These are phyloP conservation scores for Dothidotthia symphoricarpi DNA, from an alignment of 2,329 filamentous ascomycete genomes.

Conservation along the genomic window DNA sequence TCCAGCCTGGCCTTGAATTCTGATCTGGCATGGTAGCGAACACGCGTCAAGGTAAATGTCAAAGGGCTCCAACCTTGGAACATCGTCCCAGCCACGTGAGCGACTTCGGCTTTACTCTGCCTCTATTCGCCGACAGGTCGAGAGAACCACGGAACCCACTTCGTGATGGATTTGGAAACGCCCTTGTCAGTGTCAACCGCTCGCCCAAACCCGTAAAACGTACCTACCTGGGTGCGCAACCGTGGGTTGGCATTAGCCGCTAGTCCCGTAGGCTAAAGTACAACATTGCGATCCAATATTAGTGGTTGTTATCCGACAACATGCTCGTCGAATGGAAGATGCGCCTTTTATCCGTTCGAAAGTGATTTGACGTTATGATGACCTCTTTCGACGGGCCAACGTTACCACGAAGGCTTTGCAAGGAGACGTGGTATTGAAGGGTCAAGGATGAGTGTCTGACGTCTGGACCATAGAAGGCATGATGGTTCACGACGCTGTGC, in stretches of 20 bases:
- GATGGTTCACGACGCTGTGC: too few species aligned
- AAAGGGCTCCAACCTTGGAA: too few species aligned
- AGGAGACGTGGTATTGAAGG: too few species aligned
- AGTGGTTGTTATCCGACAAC: too few species aligned
- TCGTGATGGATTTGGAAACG: slow-evolving; percentile 7
- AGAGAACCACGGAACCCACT: slow-evolving; percentile 27
- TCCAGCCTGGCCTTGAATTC: too few species aligned
- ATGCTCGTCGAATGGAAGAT: too few species aligned
- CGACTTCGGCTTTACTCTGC: slow-evolving; percentile 23
- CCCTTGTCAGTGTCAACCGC: slow-evolving; percentile 30
- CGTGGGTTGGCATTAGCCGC: slow-evolving; percentile 16
- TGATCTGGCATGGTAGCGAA: too few species aligned
- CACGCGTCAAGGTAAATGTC: too few species aligned
- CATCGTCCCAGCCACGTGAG: slow-evolving; percentile 33
- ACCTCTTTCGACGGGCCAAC: background rate
- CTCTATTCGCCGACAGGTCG: slow-evolving; percentile 23
- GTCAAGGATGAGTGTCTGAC: too few species aligned
- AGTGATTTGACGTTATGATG: slow-evolving; percentile 4
- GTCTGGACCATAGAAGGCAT: too few species aligned
- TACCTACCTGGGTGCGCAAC: slow-evolving; percentile 29
- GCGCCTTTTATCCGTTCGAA: too few species aligned
- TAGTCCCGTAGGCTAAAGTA: slow-evolving; percentile 13
- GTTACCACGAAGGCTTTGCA: background rate
- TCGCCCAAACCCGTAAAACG: slow-evolving; percentile 21
- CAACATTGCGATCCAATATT: background rate